Base-by-base conservation (phyloP, 306 rosid species). In the Ochetophila trinervis region DNA sequence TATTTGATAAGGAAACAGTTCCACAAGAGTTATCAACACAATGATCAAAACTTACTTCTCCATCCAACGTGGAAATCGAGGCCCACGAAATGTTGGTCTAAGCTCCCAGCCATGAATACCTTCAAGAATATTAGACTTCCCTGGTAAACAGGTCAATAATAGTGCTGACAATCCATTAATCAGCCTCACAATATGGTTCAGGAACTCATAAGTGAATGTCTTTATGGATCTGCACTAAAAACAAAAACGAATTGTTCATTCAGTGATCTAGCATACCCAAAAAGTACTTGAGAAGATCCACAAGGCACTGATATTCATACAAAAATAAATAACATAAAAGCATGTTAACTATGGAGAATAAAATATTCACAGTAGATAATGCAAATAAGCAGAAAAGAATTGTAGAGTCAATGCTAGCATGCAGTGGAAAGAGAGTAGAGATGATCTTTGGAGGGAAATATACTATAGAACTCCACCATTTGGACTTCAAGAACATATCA, bases 51-150 rank as follows among this genome's bases (percentile, higher is more conserved):
- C 96, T 73, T 79, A 92, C 98, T 87, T 78, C 53, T 89, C 95
- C 98, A 92, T 92, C 98, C 98, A 92, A n/a, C 98, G 96, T 0
- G 98, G 98, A 60, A 92, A 74, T 18, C 92, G 90, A 5, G 98
- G 98, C 57, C 98, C 98, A 5, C 96, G 90, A 65, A 92, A 82
- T 36, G 95, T 85, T 9, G 98, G 96, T 73, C 86, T 77, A 63
- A 89, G 98, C 78, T 92, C 98, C 98, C 98, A 92, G 53, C 98
- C 98, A 77, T 92, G 90, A 67, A 88, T 83, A 32, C 98, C 96
- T 87, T 92, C 96, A 42, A 92, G 98, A 47, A 89, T 86, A 53
- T 55, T 78, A 57, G 92, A 86, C 57, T 80, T 92, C 61, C 95
- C 98, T 0, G 98, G 98, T 69, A 92, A 71, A 48, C 87, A 18